Conservation (phyloP, 192 early-diverging fungal genomes). For the Coemansia sp. region DNA sequence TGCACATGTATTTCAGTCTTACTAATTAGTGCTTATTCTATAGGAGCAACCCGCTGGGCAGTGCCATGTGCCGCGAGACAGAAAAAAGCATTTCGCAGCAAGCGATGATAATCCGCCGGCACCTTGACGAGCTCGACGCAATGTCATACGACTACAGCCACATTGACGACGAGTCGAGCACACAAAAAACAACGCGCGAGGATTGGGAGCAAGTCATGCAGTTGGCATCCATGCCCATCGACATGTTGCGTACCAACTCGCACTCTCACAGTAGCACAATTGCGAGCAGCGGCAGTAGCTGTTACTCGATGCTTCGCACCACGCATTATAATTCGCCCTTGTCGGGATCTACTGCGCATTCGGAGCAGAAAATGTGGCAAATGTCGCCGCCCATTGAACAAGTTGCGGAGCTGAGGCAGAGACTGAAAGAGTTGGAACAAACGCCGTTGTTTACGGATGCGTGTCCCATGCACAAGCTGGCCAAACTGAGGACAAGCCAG, state of each 20-base stretch:
- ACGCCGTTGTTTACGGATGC: constrained; percentile 43
- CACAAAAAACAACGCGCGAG: constrained; percentile 24
- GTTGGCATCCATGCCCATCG: constrained; percentile 34
- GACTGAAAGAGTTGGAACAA: constrained; percentile 34
- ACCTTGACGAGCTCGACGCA: constrained; percentile 22
- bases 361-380: constrained; percentile 28
- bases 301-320: constrained; percentile 19
- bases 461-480: neutral
- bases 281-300: constrained; percentile 11
- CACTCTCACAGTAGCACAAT: neutral
- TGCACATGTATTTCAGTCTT: neutral
- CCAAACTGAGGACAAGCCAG: constrained; percentile 11
- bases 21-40: neutral
- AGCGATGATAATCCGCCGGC: constrained; percentile 26
- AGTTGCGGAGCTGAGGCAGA: constrained; percentile 32
- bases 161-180: constrained; percentile 16
- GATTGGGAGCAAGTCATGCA: constrained; percentile 55
- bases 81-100: constrained; percentile 40
- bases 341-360: constrained; percentile 25
- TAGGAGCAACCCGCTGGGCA: constrained; percentile 50
- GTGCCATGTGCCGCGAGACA: constrained; percentile 41
- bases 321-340: constrained; percentile 21
- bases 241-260: neutral
- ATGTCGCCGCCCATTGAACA: constrained; percentile 50
- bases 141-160: constrained; percentile 41